Evolutionary conservation across 2,329 filamentous ascomycete genomes (phyloP).

Genomic region (Akanthomyces muscarius): DNA sequence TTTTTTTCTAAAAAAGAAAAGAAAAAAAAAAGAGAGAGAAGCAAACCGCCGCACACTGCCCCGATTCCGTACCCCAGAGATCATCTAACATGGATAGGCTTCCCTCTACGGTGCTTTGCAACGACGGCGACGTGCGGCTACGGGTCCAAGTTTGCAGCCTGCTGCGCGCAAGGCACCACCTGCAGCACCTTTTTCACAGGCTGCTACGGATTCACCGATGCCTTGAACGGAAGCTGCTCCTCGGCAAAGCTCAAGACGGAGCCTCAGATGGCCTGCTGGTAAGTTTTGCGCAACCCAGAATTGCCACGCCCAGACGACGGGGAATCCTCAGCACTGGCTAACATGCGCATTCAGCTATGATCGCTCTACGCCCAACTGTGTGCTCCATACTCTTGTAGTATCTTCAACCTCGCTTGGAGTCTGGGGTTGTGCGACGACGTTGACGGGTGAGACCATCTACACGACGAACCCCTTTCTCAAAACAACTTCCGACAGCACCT

Average conservation of each 20-base stretch:
- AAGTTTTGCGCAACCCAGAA: neutral
- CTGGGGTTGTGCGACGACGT: conserved; percentile 1
- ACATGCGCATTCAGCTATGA: neutral
- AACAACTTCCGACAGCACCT: neutral
- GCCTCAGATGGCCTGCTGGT: conserved; percentile 11
- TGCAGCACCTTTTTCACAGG: conserved; percentile 7
- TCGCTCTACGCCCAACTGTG: neutral
- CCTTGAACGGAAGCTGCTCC: conserved; percentile 2
- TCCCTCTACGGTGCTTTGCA: neutral
- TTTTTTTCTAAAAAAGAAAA: no score
- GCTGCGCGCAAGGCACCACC: neutral
- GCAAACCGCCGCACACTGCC: no score
- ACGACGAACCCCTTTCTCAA: conserved; percentile 1
- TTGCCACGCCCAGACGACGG: no score
- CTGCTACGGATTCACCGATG: conserved; percentile 1
- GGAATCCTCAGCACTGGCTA: neutral
- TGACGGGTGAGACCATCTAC: neutral
- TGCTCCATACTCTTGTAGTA: conserved; percentile 1
- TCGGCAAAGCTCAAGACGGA: neutral
- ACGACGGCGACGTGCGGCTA: conserved; percentile 2
- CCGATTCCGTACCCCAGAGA: neutral
- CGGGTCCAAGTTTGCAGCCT: conserved; percentile 5
- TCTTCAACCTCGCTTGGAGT: neutral
- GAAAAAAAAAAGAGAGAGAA: no score
- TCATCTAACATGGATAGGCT: neutral